Evolutionary conservation across 768 basidiomycete genomes (phyloP).

Genomic region (Lactarius hengduanensis): DNA sequence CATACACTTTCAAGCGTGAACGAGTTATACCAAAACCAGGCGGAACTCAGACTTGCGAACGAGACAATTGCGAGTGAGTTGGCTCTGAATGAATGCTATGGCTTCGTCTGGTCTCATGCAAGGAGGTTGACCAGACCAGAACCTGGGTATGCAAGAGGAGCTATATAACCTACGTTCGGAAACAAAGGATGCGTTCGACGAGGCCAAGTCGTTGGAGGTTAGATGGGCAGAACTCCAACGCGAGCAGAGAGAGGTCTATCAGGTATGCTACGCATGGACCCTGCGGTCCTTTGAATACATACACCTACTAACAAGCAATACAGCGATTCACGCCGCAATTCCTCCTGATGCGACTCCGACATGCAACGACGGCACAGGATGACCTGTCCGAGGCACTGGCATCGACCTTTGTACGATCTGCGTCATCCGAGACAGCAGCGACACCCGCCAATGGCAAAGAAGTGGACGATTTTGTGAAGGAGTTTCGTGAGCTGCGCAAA

Average conservation of each 20-base stretch:
- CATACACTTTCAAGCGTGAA: constrained; percentile 76
- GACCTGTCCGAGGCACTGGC: constrained; percentile 85
- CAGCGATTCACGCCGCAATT: constrained; percentile 87
- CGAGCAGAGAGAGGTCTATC: constrained; percentile 86
- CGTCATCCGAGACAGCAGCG: constrained; percentile 32
- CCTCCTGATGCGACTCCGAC: constrained; percentile 80
- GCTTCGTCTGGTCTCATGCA: constrained; percentile 23
- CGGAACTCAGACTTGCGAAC: constrained; percentile 80
- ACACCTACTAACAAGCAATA: neutral
- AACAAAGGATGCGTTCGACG: constrained; percentile 84
- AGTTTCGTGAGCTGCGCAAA: constrained; percentile 85
- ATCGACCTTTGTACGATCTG: constrained; percentile 69
- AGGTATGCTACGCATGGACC: constrained; percentile 46
- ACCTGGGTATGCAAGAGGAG: constrained; percentile 70
- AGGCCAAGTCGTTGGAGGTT: constrained; percentile 76
- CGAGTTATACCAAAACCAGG: constrained; percentile 69
- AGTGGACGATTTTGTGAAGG: constrained; percentile 82
- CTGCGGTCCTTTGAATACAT: too few relatives aligned
- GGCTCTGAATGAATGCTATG: neutral
- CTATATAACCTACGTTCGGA: constrained; percentile 75
- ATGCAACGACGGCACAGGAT: constrained; percentile 88
- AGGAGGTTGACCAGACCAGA: constrained; percentile 52
- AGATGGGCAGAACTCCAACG: constrained; percentile 86
- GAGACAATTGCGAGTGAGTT: constrained; percentile 80
- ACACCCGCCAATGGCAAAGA: constrained; percentile 43